Evolutionary conservation across 2,329 filamentous ascomycete genomes (phyloP).

Genomic region (Hymenoscyphus repandus): DNA sequence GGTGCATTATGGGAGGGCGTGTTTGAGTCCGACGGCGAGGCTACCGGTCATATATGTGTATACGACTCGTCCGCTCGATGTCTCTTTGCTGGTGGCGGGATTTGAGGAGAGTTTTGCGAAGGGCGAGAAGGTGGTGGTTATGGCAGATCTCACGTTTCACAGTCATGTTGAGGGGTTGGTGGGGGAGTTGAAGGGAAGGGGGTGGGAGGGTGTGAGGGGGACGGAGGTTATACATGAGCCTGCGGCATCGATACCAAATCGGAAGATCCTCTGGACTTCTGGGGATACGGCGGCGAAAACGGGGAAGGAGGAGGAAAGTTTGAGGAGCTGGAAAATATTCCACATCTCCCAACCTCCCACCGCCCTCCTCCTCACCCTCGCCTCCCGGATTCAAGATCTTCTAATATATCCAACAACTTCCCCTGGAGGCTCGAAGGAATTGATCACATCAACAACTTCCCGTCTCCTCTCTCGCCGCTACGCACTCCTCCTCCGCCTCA

Average conservation of each 20-base stretch:
- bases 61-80: slow-evolving; percentile 65
- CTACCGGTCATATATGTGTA: slow-evolving; percentile 89
- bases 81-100: slow-evolving; percentile 47
- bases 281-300: slow-evolving; percentile 30
- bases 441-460: slow-evolving; percentile 38
- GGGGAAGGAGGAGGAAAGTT: slow-evolving; percentile 35
- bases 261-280: slow-evolving; percentile 55
- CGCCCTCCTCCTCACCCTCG: slow-evolving; percentile 79
- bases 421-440: slow-evolving; percentile 28
- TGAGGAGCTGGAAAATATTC: slow-evolving; percentile 57
- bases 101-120: slow-evolving; percentile 65
- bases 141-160: slow-evolving; percentile 86
- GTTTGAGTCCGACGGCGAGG: slow-evolving; percentile 81
- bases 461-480: slow-evolving; percentile 76
- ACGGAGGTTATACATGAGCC: slow-evolving; percentile 76
- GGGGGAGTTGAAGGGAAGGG: slow-evolving; percentile 47
- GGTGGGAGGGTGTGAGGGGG: slow-evolving; percentile 66
- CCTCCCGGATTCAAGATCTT: slow-evolving; percentile 72
- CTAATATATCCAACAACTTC: slow-evolving; percentile 65
- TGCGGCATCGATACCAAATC: slow-evolving; percentile 76
- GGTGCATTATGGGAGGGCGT: slow-evolving; percentile 90
- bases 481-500: slow-evolving; percentile 74
- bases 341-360: slow-evolving; percentile 82
- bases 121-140: slow-evolving; percentile 63
- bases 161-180: slow-evolving; percentile 62